Base-by-base conservation (phyloP, 169 alveolate species). In the Plasmodium yoelii region DNA sequence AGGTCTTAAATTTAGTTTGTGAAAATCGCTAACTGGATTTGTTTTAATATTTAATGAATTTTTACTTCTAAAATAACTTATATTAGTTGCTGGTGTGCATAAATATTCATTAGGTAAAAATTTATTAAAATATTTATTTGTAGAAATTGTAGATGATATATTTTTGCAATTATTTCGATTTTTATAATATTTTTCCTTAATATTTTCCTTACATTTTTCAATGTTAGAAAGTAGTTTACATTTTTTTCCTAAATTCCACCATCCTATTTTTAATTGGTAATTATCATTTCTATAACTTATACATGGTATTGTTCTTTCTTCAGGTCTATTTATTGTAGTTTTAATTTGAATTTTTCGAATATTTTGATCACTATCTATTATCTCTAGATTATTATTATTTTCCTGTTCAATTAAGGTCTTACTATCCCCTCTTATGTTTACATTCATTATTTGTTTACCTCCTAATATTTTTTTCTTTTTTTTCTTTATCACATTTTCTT, bases 1-100 rank as follows among this genome's bases (percentile, higher is more conserved):
- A 18, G 90, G 90, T 53, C 34, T 82, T 49, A 82, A 82, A 26
- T 82, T 82, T 28, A 82, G 10, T 34, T 82, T 82, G 12, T 82
- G 90, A 70, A 82, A 82, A 56, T 82, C 90, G 18, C 90, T 82
- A 24, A 82, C 84, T 6, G 90, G 86, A 26, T 82, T 34, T 39
- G 73, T 82, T 34, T 72, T 82, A 34, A 55, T 51, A 5, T 68
- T 49, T 42, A 69, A 42, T 2, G 70, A 68, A 47, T 24, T 55
- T 42, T 82, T 82, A 70, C 84, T 82, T 49, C 53, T 56, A 82
- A 82, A 82, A 28, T 67, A 55, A 44, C 61, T 82, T 59, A 42
- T 82, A 60, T 82, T 47, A 13, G 90, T 82, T 44, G 59, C 51
- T 19, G 90, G 90, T 8, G 61, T 68, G 57, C 67, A 82, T 18